Base-by-base conservation (phyloP, 768 basidiomycete species). In the Leccinum uliginosum region DNA sequence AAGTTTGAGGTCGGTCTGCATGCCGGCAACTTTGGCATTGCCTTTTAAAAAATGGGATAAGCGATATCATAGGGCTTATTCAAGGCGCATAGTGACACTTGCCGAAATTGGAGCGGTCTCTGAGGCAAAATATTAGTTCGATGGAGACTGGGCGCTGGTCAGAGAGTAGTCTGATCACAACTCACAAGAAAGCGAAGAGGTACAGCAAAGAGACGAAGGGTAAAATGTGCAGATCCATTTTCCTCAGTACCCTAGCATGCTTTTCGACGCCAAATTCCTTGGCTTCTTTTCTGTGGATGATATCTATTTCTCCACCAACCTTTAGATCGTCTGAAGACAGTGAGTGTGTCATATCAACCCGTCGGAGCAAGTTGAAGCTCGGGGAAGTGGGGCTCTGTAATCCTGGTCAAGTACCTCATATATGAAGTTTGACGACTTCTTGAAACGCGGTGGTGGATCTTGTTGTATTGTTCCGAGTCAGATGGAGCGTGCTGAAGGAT, bases 51-150 rank as follows among this genome's bases (percentile, higher is more conserved):
- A 10, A 9, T 50, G 14, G 35, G 14, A 9, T 68, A 15, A 63
- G 57, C 10, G 9, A 9, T 14, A 46, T 38, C n/a, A n/a, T n/a
- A n/a, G 51, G 19, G 46, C 17, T 14, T 3, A 45, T 38, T 34
- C n/a, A 29, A 50, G 40, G 30, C 0, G 9, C 29, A 27, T 6
- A 45, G 38, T 21, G 14, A 9, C 9, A 63, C 71, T 69, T 62
- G 52, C 79, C 78, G 46, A 80, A 69, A 60, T 79, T 81, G 47
- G 72, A 62, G 8, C 80, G 75, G 57, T 80, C 80, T 43, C 76
- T 77, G 45, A 48, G 17, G 40, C 24, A 29, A 32, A 19, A 40
- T 19, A 23, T 48, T 24, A 47, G 43, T 48, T 48, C 29, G 3
- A 32, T 17, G 8, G 29, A 51, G 51, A 15, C n/a, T 9, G 19